These are phyloP conservation scores for Saccharomycopsis amapae DNA, from an alignment of 805 yeast species.

Conservation along the genomic window DNA sequence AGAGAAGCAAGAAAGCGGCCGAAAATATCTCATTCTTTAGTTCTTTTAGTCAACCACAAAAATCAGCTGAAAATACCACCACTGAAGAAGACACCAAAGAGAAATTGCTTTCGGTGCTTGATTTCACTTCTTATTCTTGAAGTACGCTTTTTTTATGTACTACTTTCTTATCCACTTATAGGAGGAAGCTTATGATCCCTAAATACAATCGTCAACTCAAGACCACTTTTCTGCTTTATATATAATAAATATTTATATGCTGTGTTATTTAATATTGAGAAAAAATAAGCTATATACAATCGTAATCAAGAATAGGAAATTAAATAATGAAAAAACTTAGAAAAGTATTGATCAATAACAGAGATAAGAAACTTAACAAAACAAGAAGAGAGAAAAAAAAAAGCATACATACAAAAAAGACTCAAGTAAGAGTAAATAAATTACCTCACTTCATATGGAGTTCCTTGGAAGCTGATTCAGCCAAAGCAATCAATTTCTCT, in stretches of 20 bases:
- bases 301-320: not conserved
- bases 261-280: no score
- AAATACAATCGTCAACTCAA: no score
- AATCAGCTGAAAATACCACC: not conserved
- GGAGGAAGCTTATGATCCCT: no score
- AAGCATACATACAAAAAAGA: not conserved
- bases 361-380: slow-evolving; percentile 1
- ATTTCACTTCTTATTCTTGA: slow-evolving; percentile 8
- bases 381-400: not conserved
- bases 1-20: not conserved
- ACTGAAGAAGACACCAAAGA: not conserved
- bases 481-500: slow-evolving; percentile 58
- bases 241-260: no score
- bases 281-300: not conserved
- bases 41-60: slow-evolving; percentile 2
- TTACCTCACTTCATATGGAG: not conserved
- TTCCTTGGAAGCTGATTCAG: slow-evolving; percentile 34
- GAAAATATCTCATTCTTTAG: slow-evolving; percentile 1
- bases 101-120: not conserved
- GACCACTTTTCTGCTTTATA: no score
- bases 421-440: not conserved
- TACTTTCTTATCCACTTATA: no score
- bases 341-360: not conserved
- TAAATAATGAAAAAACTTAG: not conserved
- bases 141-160: no score